phyloP scores from a whole-genome alignment of 2,329 filamentous ascomycete species.

The Ilyonectria sp. region DNA sequence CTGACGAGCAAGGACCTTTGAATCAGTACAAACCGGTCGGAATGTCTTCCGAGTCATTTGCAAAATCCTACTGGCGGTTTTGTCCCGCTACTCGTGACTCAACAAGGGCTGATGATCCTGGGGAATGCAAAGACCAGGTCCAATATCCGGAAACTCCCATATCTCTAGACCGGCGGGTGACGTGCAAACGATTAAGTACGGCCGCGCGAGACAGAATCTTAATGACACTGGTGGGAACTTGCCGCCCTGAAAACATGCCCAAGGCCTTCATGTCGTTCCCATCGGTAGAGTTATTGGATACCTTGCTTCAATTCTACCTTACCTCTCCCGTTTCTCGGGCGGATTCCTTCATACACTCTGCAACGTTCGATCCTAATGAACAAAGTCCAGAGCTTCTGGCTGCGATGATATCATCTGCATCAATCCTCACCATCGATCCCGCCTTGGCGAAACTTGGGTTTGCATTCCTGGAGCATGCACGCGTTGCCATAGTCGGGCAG shows the following conservation, averaged over 20 bases:
- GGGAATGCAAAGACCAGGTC: no score
- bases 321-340: constrained; percentile 12
- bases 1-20: no score
- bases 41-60: no score
- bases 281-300: constrained; percentile 11
- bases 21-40: no score
- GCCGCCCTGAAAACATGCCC: background rate
- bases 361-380: constrained; percentile 11
- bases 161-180: no score
- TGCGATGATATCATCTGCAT: constrained; percentile 7
- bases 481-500: background rate
- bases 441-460: constrained; percentile 6
- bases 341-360: constrained; percentile 5
- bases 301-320: constrained; percentile 9
- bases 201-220: constrained; percentile 8
- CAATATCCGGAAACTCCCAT: no score
- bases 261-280: constrained; percentile 16
- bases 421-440: constrained; percentile 7
- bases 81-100: no score
- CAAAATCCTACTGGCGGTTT: no score
- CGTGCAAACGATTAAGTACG: background rate
- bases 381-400: constrained; percentile 15
- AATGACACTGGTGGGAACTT: constrained; percentile 2
- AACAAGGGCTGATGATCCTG: no score
- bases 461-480: background rate